Evolutionary conservation across 805 yeast species (phyloP), one percentile per base, ranked within the genome.

Genomic region (Pichia phayaonensis): DNA sequence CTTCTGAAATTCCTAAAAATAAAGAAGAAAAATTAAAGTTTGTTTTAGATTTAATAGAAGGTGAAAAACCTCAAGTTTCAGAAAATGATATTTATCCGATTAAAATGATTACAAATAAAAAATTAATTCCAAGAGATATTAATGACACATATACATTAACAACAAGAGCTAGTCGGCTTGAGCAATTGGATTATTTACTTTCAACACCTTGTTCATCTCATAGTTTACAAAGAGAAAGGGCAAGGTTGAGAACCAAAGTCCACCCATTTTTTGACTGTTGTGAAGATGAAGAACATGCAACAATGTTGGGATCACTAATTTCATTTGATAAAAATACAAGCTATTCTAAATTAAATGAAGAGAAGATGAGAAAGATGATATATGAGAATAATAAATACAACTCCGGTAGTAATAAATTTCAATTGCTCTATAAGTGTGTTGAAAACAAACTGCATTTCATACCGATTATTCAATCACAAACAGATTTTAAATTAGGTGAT

Each of bases 401-500:
- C 18, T n/a, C 18, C 39, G 29, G 48, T 50, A 22, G 23, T 29
- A 42, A 34, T 22, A 31, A 46, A 34, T 56, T 48, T 41, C 23
- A 41, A 8, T 56, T 47, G 8, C 29, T 74, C 64, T 57, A 59
- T 21, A 56, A 59, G 48, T 68, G 72, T 52, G 44, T 69, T 20
- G 64, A 58, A 42, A 57, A 56, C 20, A 73, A 72, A 49, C 73
- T 75, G 48, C 85, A 80, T 61, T 78, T 72, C 56, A 68, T 79
- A n/a, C 83, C 83, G 13, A 68, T 77, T 29, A 65, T 78, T 29
- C 79, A 77, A 52, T 50, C 64, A 16, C 82, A 79, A 50, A 89
- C 97, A 0, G 97, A 92, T 59, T 49, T 68, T 2, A 68, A 74
- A 18, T 64, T 88, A 8, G 97, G 97, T 1, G 97, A 90, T 65